phyloP scores from a whole-genome alignment of 116 monocot species.

The Cymodocea nodosa region DNA sequence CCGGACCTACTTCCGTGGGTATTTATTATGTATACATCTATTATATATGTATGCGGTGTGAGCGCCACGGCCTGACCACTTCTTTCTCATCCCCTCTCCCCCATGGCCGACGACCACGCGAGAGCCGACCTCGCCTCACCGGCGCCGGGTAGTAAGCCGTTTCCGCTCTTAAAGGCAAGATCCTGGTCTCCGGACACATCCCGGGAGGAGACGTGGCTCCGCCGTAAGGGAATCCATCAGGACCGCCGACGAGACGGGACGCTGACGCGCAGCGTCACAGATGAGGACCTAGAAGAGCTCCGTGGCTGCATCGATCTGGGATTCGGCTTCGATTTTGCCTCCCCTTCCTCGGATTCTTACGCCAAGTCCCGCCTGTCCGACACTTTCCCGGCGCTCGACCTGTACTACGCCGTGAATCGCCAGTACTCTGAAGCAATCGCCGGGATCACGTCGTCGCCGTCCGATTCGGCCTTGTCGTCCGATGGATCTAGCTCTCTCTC shows the following conservation, averaged over 20 bases:
- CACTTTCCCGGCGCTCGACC: slow-evolving; percentile 20
- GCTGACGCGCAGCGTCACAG: slow-evolving; percentile 26
- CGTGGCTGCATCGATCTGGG: slow-evolving; percentile 41
- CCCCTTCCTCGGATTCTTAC: background rate
- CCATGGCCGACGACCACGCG: background rate
- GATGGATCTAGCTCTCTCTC: slow-evolving; percentile 11
- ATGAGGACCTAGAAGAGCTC: slow-evolving; percentile 43
- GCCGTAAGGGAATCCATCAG: slow-evolving; percentile 19
- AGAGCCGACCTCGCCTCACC: background rate
- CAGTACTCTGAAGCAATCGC: slow-evolving; percentile 3
- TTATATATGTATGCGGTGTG: too few relatives aligned
- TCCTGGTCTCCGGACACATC: slow-evolving; percentile 35
- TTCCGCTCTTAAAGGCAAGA: slow-evolving; percentile 20
- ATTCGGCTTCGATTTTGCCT: slow-evolving; percentile 13
- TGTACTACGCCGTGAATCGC: slow-evolving; percentile 21
- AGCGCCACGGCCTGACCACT: background rate
- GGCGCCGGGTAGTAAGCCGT: background rate
- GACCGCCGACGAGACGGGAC: slow-evolving; percentile 10
- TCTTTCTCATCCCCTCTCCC: background rate
- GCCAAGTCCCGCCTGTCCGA: slow-evolving; percentile 7
- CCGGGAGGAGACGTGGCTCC: slow-evolving; percentile 33
- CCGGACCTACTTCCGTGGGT: too few relatives aligned
- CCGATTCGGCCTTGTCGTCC: slow-evolving; percentile 5
- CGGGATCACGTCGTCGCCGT: background rate
- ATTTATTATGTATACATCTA: too few relatives aligned